phyloP scores from a whole-genome alignment of 352 stramenopile species.

The Plasmopara halstedii region DNA sequence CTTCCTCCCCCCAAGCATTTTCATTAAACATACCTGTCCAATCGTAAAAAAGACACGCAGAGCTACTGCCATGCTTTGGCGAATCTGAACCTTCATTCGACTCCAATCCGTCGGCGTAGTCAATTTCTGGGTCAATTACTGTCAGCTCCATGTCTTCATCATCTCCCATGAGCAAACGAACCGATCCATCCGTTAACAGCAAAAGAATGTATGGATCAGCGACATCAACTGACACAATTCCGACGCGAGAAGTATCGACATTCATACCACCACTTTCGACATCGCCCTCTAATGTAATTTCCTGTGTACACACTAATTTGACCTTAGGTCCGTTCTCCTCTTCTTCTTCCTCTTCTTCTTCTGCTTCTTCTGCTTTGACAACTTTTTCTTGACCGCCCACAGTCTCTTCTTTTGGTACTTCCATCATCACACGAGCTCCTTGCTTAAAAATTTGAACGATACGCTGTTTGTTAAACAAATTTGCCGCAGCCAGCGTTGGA shows the following conservation, averaged over 20 bases:
- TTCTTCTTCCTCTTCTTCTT: constrained; percentile 35
- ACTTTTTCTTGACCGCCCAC: constrained; percentile 19
- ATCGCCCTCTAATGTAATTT: constrained; percentile 74
- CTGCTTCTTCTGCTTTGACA: no score
- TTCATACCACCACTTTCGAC: constrained; percentile 81
- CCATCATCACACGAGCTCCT: constrained; percentile 73
- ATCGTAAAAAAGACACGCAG: constrained; percentile 77
- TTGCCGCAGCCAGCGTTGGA: constrained; percentile 65
- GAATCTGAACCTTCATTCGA: constrained; percentile 23
- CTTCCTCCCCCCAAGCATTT: constrained; percentile 50
- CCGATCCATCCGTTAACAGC: constrained; percentile 68
- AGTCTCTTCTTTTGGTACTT: constrained; percentile 36
- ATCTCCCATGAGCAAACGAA: constrained; percentile 76
- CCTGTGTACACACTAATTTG: constrained; percentile 72
- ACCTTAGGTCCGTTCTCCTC: constrained; percentile 54
- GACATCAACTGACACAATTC: constrained; percentile 78
- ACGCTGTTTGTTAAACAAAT: constrained; percentile 72
- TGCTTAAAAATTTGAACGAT: constrained; percentile 86
- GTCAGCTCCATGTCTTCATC: constrained; percentile 76
- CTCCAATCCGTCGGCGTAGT: constrained; percentile 28
- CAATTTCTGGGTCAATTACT: constrained; percentile 66
- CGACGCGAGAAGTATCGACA: constrained; percentile 58
- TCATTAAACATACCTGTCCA: constrained; percentile 76
- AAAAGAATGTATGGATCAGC: constrained; percentile 81
- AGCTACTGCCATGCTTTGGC: constrained; percentile 39